Evolutionary conservation across 179 eudicot species (phyloP).

Genomic region (Silene noctiflora): DNA sequence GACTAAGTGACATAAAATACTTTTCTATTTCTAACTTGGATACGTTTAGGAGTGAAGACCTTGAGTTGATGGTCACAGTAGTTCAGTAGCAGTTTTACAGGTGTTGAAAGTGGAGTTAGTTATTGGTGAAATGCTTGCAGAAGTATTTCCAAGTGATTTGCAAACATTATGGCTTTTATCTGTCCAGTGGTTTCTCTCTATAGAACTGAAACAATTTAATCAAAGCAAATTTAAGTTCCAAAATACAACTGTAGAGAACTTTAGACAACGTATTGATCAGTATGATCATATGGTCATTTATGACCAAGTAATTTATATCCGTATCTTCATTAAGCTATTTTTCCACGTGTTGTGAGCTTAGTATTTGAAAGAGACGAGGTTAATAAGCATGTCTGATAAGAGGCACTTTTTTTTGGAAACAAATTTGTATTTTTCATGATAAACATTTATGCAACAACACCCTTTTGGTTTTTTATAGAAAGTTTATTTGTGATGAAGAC

Average conservation of each 20-base stretch:
- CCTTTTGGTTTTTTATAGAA: too few relatives aligned
- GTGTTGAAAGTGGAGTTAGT: neutral
- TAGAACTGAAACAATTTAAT: neutral
- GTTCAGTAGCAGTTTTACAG: neutral
- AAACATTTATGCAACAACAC: too few relatives aligned
- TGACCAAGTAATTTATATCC: neutral
- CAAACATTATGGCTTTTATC: neutral
- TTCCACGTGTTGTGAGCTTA: neutral
- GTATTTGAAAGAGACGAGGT: too few relatives aligned
- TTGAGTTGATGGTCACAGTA: slow-evolving; percentile 8
- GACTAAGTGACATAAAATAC: neutral
- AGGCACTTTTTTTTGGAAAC: too few relatives aligned
- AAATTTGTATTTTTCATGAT: too few relatives aligned
- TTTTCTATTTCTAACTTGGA: neutral
- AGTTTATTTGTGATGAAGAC: too few relatives aligned
- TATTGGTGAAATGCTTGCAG: slow-evolving; percentile 1
- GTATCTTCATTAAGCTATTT: neutral
- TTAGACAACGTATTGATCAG: too few relatives aligned
- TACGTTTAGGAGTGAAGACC: neutral
- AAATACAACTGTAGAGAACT: neutral
- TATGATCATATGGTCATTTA: neutral
- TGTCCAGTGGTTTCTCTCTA: neutral
- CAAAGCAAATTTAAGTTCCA: neutral
- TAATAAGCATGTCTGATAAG: too few relatives aligned
- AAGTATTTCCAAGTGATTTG: neutral